Percentiles rank a stretch among this genome's conserved stretches.
Conservation (phyloP, 306 rosid genomes). For the Begonia fuchsioides region DNA sequence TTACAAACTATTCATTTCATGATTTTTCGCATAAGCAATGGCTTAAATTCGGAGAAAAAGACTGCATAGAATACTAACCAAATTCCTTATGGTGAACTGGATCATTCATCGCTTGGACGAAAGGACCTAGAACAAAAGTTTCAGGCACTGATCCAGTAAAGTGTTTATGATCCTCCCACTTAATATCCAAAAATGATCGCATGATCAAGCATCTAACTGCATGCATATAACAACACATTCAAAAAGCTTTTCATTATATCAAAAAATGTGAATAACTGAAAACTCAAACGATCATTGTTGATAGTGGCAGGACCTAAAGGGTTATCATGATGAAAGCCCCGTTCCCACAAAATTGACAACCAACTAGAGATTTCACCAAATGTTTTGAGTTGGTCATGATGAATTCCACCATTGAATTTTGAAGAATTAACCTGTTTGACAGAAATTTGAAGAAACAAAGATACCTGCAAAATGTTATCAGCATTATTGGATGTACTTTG, state of each 20-base stretch:
- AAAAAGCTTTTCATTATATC: no score
- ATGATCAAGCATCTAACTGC: slow-evolving; percentile 95
- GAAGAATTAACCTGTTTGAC: slow-evolving; percentile 16
- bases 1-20: no score
- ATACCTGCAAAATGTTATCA: slow-evolving; percentile 28
- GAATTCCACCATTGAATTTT: slow-evolving; percentile 17
- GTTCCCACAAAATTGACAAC: slow-evolving; percentile 86
- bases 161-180: slow-evolving; percentile 47
- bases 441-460: slow-evolving; percentile 60
- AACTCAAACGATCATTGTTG: no score
- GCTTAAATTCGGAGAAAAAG: slow-evolving; percentile 14
- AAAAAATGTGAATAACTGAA: no score
- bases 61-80: slow-evolving; percentile 24
- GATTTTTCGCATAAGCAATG: not conserved
- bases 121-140: slow-evolving; percentile 69
- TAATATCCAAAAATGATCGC: slow-evolving; percentile 69
- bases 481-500: not conserved
- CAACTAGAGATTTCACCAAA: slow-evolving; percentile 43
- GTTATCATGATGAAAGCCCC: slow-evolving; percentile 78
- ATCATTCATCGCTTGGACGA: slow-evolving; percentile 71
- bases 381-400: slow-evolving; percentile 30
- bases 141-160: slow-evolving; percentile 50
- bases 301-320: slow-evolving; percentile 51
- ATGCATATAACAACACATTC: not conserved
- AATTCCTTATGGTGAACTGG: slow-evolving; percentile 89